Evolutionary conservation across 192 early-diverging fungal genomes (phyloP), one percentile per base, ranked within the genome.

Genomic region (Coemansia sp.): DNA sequence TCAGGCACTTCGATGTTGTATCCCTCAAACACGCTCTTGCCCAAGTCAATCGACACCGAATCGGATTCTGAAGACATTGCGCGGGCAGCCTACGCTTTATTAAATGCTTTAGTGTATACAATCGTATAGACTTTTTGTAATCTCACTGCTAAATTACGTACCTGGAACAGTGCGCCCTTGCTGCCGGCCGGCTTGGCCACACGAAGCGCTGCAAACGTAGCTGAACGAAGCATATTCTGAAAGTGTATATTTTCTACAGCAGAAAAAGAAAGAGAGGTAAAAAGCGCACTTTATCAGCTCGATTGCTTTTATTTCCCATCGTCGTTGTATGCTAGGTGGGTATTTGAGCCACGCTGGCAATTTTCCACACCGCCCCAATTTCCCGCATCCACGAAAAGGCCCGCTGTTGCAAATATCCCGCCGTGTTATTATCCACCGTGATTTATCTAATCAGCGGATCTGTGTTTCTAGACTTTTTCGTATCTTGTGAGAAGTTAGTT

Each of bases 1-100:
- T 81, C 73, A 8, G 92, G 89, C 20, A 70, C 73, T 8, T 90
- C 90, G 70, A 88, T 89, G 71, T 96, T 90, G 85, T 94, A 92
- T 60, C 85, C 79, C 64, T 89, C 90, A 73, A 93, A 97, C 46
- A 88, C 85, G 42, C 60, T 67, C 58, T 88, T 82, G 58, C 84
- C 83, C 56, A 98, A 86, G 55, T 79, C 87, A 70, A 94, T 86
- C 48, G 87, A 88, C 62, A 88, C 64, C 1, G 69, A 48, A 9
- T 78, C 75, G 15, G 34, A 38, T 4, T 56, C 63, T 20, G 62
- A 52, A 12, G 76, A 66, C 76, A 79, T 79, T 23, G 55, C 47
- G 52, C 73, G 73, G 10, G 68, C 60, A 10, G 63, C 72, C 72
- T 74, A 73, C 20, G 15, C 6, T 12, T 9, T 2, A 15, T 14